Base-by-base conservation (phyloP, 2,329 filamentous ascomycete species). In the Cercospora citrullina region DNA sequence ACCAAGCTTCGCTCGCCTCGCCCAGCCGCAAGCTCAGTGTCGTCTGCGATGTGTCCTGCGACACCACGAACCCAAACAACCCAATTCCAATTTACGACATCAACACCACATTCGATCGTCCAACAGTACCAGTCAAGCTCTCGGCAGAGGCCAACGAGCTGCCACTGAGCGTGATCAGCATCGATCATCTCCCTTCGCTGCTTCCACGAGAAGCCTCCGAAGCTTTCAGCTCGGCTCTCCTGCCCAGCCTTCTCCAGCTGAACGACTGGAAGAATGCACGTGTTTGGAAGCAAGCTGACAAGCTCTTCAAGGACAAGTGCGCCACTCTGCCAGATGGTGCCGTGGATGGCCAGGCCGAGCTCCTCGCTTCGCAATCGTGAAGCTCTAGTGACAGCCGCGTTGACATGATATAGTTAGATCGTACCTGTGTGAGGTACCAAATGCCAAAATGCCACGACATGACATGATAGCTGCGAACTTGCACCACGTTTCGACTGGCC, bases 141-240 rank as follows among this genome's bases (percentile, higher is more conserved):
- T 87, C 82, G 75, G 81, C 84, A 64, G 82, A 83, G 63, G 86
- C 88, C 0, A 76, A 72, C 55, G 71, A 74, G n/a, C 45, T 77
- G 23, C 85, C 87, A 7, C 81, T 97, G 66, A 89, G 87, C 59
- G 91, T 97, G 73, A 96, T 97, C 80, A 91, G 89, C 78, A 95
- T 96, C 76, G 92, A 96, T 80, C 92, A 96, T 77, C 85, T 96
- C 63, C 92, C 93, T 4, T 91, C 89, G 63, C 86, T 97, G 72
- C 84, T 98, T 42, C 92, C 94, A 1, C 86, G 94, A 63, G 94
- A 97, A 82, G 90, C 93, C 28, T 93, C 89, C 53, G 93, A 97
- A 81, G 90, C 90, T 21, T 97, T 96, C 82, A 92, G 90, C 79
- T 83, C 86, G 62, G 90, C 91, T 59, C 83, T 97, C 72, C 83